Evolutionary conservation across 345 rosid species (phyloP).

Genomic region (Lenwebbia sp.): DNA sequence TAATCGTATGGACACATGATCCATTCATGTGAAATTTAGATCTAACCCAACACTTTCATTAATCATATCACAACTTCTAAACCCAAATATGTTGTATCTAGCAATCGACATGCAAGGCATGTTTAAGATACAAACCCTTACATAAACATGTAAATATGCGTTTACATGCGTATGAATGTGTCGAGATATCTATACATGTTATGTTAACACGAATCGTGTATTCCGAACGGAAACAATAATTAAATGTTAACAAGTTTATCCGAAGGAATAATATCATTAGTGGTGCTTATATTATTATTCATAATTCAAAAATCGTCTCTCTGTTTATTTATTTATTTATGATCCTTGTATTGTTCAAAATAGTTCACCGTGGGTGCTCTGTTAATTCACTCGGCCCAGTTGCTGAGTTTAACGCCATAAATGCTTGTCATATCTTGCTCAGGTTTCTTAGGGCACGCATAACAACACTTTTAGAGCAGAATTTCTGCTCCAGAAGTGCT

Average conservation of each 20-base stretch:
- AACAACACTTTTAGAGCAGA: no score
- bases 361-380: rapidly evolving
- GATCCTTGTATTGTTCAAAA: background rate
- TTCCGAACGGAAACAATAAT: background rate
- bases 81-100: background rate
- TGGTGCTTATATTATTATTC: background rate
- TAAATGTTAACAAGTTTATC: background rate
- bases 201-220: rapidly evolving
- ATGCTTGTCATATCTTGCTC: background rate
- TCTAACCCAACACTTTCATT: background rate
- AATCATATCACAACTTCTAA: background rate
- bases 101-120: no score
- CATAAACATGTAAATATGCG: background rate
- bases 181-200: background rate
- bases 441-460: rapidly evolving
- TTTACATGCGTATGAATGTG: background rate
- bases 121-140: background rate
- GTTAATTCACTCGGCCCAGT: background rate
- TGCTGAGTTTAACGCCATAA: rapidly evolving
- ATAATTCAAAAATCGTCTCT: background rate
- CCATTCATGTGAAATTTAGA: background rate
- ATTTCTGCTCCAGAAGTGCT: no score
- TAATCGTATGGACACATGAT: background rate
- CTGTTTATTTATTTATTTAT: rapidly evolving
- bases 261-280: background rate